A percentile compares a stretch with the other conserved stretches of the same genome.
Evolutionary conservation across 2,329 filamentous ascomycete species (phyloP).

Genomic region (Ceratocystis harringtonii): DNA sequence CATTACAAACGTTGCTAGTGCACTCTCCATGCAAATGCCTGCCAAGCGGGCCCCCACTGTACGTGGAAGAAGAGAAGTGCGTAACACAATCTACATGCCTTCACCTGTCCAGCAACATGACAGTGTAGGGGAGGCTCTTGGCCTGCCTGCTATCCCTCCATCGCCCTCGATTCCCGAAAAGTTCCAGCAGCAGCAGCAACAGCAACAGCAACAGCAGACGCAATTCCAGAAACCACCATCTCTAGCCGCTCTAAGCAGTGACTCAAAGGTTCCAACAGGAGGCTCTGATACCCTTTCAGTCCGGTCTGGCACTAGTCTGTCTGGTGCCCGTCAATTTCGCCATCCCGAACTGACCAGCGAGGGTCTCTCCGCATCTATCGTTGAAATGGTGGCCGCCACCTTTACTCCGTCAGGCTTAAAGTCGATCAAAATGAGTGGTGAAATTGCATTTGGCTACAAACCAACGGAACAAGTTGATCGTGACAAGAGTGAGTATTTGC

Average conservation of each 20-base stretch:
- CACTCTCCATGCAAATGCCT: slow-evolving; percentile 50
- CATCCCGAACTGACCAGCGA: slow-evolving; percentile 70
- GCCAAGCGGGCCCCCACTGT: slow-evolving; percentile 60
- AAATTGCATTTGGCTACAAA: slow-evolving; percentile 79
- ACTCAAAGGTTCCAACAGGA: slow-evolving; percentile 44
- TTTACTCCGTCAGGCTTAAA: slow-evolving; percentile 62
- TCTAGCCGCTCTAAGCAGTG: slow-evolving; percentile 44
- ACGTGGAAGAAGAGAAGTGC: slow-evolving; percentile 75
- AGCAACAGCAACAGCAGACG: background rate
- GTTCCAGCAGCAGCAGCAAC: background rate
- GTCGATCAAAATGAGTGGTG: slow-evolving; percentile 63
- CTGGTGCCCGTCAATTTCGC: slow-evolving; percentile 50
- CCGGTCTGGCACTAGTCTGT: slow-evolving; percentile 69
- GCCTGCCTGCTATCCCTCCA: slow-evolving; percentile 8
- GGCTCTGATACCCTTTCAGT: slow-evolving; percentile 72
- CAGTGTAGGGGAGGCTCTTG: slow-evolving; percentile 13
- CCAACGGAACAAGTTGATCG: slow-evolving; percentile 30
- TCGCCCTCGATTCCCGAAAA: slow-evolving; percentile 14
- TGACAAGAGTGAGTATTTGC: slow-evolving; percentile 31
- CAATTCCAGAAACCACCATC: slow-evolving; percentile 25
- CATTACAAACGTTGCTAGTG: slow-evolving; percentile 59
- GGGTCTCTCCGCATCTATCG: slow-evolving; percentile 74
- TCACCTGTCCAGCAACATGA: slow-evolving; percentile 21
- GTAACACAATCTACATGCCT: slow-evolving; percentile 77
- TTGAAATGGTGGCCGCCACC: slow-evolving; percentile 77